phyloP scores from a whole-genome alignment of 2,329 filamentous ascomycete genomes.

The Colletotrichum euphorbiae region DNA sequence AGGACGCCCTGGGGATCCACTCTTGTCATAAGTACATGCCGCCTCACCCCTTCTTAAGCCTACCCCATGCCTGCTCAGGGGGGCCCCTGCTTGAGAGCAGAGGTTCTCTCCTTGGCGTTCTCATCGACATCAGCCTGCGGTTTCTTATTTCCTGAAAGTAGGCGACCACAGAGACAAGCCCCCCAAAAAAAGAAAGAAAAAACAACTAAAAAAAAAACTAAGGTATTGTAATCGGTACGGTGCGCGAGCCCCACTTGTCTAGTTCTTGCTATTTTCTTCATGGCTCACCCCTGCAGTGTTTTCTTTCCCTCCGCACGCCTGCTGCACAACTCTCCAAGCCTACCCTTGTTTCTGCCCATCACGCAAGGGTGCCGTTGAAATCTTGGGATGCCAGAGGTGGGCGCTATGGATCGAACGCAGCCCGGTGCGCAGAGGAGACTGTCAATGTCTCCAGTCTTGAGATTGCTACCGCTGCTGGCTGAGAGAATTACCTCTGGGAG shows the following conservation, averaged over 20 bases:
- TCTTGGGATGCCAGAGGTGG: constrained; percentile 21
- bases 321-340: not conserved
- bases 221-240: not conserved
- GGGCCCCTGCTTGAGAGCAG: constrained; percentile 20
- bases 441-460: not conserved
- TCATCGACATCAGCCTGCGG: constrained; percentile 33
- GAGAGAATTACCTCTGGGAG: not conserved
- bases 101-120: constrained; percentile 26
- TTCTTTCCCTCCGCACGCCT: not conserved
- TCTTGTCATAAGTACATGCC: constrained; percentile 4
- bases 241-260: not conserved
- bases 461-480: too few relatives aligned
- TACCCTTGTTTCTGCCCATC: not conserved
- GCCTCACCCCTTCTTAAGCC: not conserved
- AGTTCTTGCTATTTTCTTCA: constrained; percentile 1
- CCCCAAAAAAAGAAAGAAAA: not conserved
- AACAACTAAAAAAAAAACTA: constrained; percentile 11
- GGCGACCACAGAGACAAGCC: not conserved
- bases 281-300: not conserved
- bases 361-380: constrained; percentile 30
- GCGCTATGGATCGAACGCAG: constrained; percentile 24
- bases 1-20: constrained; percentile 20
- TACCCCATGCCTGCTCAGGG: not conserved
- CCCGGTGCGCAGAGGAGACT: constrained; percentile 1
- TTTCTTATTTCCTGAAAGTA: constrained; percentile 29